Conservation (phyloP, 257 asterid genomes). For the Dorcoceras hygrometricum region DNA sequence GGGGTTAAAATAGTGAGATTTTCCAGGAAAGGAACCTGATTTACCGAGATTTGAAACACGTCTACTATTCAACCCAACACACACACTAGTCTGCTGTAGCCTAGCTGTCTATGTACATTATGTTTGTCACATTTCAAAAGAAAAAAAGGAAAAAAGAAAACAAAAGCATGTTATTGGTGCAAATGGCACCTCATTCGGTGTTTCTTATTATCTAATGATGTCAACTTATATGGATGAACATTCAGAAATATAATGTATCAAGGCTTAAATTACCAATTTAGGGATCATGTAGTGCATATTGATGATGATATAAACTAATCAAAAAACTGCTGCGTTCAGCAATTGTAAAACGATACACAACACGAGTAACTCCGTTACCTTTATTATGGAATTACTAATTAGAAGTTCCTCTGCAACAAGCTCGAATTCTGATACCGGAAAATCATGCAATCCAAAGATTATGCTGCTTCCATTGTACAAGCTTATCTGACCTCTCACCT, state of each 20-base stretch:
- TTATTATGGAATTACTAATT: conserved; percentile 81
- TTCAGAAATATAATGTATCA: conserved; percentile 4
- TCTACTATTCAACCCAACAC: too few species aligned
- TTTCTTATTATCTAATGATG: conserved; percentile 4
- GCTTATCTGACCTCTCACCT: conserved; percentile 99
- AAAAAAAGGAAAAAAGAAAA: too few species aligned
- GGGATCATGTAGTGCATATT: conserved; percentile 15
- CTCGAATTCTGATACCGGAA: conserved; percentile 94
- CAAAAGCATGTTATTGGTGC: neutral
- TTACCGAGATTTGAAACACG: too few species aligned
- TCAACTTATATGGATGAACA: conserved; percentile 18
- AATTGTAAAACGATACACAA: neutral
- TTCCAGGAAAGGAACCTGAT: too few species aligned
- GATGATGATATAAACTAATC: neutral
- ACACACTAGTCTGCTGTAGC: neutral
- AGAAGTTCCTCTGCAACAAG: conserved; percentile 96
- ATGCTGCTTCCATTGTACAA: conserved; percentile 78
- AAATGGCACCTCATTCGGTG: neutral
- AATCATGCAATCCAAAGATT: conserved; percentile 76
- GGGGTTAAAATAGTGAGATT: too few species aligned
- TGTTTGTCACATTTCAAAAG: neutral
- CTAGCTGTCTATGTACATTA: neutral
- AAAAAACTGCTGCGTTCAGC: neutral
- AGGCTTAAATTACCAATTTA: conserved; percentile 11
- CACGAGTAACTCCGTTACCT: conserved; percentile 44